These are phyloP conservation scores for Venturia effusa DNA, from an alignment of 2,329 filamentous ascomycete species.

Conservation along the genomic window DNA sequence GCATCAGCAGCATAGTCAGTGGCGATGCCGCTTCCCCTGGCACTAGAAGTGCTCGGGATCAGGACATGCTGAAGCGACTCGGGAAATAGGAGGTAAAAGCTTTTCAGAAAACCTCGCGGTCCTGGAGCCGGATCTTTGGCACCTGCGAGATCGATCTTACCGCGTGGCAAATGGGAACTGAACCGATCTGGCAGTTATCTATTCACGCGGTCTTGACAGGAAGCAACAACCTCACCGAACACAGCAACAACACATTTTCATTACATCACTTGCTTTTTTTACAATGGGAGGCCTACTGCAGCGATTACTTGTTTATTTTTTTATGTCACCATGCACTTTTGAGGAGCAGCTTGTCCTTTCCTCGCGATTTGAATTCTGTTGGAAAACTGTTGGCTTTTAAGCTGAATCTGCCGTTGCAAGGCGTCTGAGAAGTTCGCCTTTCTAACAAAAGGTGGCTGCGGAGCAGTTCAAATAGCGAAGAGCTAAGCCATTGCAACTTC, in stretches of 20 bases:
- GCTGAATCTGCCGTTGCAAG: neutral
- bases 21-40: conserved; percentile 21
- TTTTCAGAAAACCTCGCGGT: neutral
- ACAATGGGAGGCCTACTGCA: conserved; percentile 4
- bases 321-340: neutral
- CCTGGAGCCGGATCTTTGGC: conserved; percentile 5
- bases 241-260: neutral
- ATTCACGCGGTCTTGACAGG: neutral
- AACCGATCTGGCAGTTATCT: neutral
- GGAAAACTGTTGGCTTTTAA: neutral
- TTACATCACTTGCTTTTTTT: neutral
- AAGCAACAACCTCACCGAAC: neutral
- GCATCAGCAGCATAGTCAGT: conserved; percentile 31
- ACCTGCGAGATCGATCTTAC: neutral
- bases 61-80: conserved; percentile 28
- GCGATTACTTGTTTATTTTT: neutral
- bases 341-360: neutral
- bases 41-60: conserved; percentile 30
- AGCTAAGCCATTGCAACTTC: neutral
- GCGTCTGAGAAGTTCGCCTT: neutral
- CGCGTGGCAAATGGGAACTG: neutral
- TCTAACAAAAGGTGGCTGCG: neutral
- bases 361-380: neutral
- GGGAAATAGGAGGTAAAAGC: neutral
- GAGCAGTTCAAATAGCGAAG: neutral